These are phyloP conservation scores for Trametes cubensis DNA, from an alignment of 768 basidiomycete genomes.

Conservation along the genomic window DNA sequence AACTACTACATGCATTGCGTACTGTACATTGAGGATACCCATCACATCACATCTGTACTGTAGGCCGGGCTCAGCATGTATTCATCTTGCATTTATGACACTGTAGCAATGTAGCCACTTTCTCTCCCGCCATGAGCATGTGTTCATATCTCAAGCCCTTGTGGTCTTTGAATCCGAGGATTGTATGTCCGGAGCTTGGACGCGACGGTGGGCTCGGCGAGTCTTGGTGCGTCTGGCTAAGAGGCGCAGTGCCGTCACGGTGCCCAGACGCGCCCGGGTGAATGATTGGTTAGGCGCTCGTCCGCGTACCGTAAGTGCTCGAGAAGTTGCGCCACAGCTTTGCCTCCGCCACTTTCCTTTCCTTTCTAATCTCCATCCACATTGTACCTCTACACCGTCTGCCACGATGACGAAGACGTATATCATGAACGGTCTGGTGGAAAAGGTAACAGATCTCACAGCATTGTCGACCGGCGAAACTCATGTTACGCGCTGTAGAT, in stretches of 20 bases:
- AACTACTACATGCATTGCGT: background rate
- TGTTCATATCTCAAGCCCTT: too few species aligned
- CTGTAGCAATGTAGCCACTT: conserved; percentile 4
- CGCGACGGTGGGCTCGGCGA: background rate
- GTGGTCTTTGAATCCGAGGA: background rate
- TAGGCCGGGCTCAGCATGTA: background rate
- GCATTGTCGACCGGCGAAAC: background rate
- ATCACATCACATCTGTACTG: background rate
- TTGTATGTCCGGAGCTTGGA: background rate
- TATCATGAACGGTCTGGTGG: conserved; percentile 81
- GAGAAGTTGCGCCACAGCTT: conserved; percentile 24
- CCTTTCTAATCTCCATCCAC: conserved; percentile 6
- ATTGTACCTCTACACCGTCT: conserved; percentile 2
- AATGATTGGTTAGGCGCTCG: conserved; percentile 13
- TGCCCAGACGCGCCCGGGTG: conserved; percentile 1
- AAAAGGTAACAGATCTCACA: conserved; percentile 57
- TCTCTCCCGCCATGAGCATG: background rate
- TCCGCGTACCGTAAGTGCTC: background rate
- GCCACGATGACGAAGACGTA: conserved; percentile 77
- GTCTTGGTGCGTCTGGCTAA: conserved; percentile 5
- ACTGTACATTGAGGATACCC: background rate
- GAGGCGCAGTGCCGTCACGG: background rate
- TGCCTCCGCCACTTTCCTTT: conserved; percentile 17
- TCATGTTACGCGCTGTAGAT: conserved; percentile 51
- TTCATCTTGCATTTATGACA: background rate